Conservation (phyloP, 1,284 basidiomycete species). For the Tremellales sp. region DNA sequence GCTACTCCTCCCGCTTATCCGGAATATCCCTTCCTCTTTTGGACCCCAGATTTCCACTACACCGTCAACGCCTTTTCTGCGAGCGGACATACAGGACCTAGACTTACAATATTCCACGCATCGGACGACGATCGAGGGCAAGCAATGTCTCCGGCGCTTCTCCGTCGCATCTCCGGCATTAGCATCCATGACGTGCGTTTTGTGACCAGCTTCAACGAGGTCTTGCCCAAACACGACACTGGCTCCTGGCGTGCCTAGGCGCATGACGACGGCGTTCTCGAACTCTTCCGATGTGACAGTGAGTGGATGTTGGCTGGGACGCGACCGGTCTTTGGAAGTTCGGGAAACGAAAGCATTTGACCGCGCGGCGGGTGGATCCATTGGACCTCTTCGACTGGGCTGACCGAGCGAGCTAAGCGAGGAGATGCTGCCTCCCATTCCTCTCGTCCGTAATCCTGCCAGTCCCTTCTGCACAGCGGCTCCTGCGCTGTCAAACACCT, state of each 20-base stretch:
- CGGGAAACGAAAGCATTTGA: slow-evolving; percentile 26
- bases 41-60: slow-evolving; percentile 46
- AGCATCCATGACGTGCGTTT: slow-evolving; percentile 29
- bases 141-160: slow-evolving; percentile 26
- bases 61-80: slow-evolving; percentile 4
- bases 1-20: slow-evolving; percentile 48
- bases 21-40: slow-evolving; percentile 50
- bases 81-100: not conserved
- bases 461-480: slow-evolving; percentile 41
- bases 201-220: slow-evolving; percentile 28
- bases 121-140: slow-evolving; percentile 47
- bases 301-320: too few species aligned
- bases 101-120: slow-evolving; percentile 46
- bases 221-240: slow-evolving; percentile 40
- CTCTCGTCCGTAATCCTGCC: slow-evolving; percentile 38
- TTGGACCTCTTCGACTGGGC: slow-evolving; percentile 8
- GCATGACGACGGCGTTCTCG: too few species aligned
- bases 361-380: slow-evolving; percentile 17
- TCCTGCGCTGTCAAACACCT: slow-evolving; percentile 38
- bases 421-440: slow-evolving; percentile 38
- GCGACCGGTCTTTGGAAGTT: slow-evolving; percentile 13
- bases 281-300: too few species aligned
- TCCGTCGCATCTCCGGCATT: slow-evolving; percentile 18
- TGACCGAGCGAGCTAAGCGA: slow-evolving; percentile 21
- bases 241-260: too few species aligned